Evolutionary conservation across 176 grass and related monocot genomes (phyloP).

Genomic region (Saccharum spontaneum): DNA sequence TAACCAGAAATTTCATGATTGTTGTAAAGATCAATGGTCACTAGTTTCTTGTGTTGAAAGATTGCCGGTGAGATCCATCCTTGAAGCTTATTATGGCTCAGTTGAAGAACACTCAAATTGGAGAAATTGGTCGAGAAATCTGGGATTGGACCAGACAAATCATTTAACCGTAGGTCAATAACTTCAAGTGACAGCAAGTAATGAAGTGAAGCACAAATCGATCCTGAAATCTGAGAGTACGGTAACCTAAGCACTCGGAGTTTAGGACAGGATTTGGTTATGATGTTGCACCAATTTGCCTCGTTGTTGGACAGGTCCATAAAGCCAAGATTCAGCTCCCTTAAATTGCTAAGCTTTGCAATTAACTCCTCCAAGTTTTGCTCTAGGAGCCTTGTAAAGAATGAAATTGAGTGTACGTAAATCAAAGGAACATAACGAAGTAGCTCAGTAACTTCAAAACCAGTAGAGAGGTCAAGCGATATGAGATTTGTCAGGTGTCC

Average conservation of each 20-base stretch:
- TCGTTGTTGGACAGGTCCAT: constrained; percentile 39
- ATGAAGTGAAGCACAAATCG: constrained; percentile 13
- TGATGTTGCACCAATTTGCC: background rate
- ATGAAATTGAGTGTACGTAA: background rate
- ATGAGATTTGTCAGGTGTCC: constrained; percentile 35
- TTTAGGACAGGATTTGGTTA: constrained; percentile 16
- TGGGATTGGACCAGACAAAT: constrained; percentile 30
- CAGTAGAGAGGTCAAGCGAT: constrained; percentile 35
- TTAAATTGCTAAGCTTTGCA: constrained; percentile 32
- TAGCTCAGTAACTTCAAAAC: background rate
- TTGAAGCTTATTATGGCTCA: constrained; percentile 22
- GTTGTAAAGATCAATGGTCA: constrained; percentile 19
- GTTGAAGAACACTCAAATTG: constrained; percentile 26
- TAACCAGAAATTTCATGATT: constrained; percentile 34
- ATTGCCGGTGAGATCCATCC: constrained; percentile 18
- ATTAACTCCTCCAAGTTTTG: constrained; percentile 19
- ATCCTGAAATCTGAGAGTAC: constrained; percentile 2
- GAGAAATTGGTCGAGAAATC: constrained; percentile 37
- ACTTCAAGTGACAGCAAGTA: constrained; percentile 5
- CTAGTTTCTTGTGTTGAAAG: constrained; percentile 34
- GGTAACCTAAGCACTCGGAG: constrained; percentile 35
- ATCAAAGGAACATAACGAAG: background rate
- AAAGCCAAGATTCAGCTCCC: constrained; percentile 29
- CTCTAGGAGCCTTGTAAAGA: background rate
- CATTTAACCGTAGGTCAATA: constrained; percentile 33